Evolutionary conservation across 176 grass and related monocot genomes (phyloP).

Genomic region (Musa itinerans): DNA sequence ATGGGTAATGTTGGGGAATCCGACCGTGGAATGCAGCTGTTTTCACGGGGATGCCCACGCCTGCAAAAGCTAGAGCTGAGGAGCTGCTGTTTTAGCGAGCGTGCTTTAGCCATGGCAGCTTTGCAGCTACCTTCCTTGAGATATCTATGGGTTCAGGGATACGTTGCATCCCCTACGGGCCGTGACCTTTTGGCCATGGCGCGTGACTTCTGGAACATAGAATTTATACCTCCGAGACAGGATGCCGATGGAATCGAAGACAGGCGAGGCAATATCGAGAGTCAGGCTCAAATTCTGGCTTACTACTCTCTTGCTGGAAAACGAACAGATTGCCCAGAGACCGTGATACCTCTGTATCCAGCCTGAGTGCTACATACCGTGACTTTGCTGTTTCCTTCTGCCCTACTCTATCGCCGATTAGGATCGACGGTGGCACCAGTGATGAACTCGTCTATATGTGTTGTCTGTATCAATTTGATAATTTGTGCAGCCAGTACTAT

Average conservation of each 20-base stretch:
- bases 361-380: slow-evolving; percentile 20
- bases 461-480: slow-evolving; percentile 2
- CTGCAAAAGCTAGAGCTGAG: slow-evolving; percentile 93
- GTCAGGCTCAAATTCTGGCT: slow-evolving; percentile 74
- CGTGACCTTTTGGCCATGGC: slow-evolving; percentile 59
- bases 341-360: slow-evolving; percentile 48
- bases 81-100: slow-evolving; percentile 75
- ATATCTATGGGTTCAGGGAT: slow-evolving; percentile 98
- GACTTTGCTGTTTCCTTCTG: background rate
- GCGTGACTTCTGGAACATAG: slow-evolving; percentile 93
- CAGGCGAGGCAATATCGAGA: slow-evolving; percentile 23
- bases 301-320: slow-evolving; percentile 88
- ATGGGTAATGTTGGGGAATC: slow-evolving; percentile 78
- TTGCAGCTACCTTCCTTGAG: slow-evolving; percentile 57
- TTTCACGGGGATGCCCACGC: slow-evolving; percentile 56
- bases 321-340: slow-evolving; percentile 60
- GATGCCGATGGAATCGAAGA: background rate
- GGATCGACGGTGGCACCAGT: background rate
- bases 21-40: slow-evolving; percentile 47
- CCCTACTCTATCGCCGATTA: background rate
- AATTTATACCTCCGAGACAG: slow-evolving; percentile 50
- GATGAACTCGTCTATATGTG: slow-evolving; percentile 2
- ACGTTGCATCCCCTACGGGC: slow-evolving; percentile 53
- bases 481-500: slow-evolving; percentile 11
- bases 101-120: slow-evolving; percentile 59